Percentiles rank a stretch among this genome's conserved stretches.
Evolutionary conservation across 371 early-diverging fungal genomes (phyloP).

Genomic region (Mucor ambiguus): DNA sequence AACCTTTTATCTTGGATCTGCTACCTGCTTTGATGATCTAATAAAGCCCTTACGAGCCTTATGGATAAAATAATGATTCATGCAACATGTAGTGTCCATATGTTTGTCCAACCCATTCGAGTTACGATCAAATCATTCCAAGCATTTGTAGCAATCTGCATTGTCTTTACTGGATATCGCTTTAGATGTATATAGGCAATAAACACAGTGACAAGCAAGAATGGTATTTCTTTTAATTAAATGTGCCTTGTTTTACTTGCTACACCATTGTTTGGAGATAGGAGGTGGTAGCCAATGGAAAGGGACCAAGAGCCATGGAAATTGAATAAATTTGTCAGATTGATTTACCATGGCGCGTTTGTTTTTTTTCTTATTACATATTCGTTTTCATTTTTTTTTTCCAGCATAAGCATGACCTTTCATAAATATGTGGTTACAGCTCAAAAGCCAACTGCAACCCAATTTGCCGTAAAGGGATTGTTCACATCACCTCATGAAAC

Average conservation of each 20-base stretch:
- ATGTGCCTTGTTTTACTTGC: neutral
- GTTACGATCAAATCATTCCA: neutral
- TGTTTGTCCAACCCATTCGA: neutral
- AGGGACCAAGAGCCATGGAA: neutral
- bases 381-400: neutral
- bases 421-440: conserved; percentile 59
- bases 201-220: neutral
- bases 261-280: neutral
- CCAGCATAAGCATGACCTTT: conserved; percentile 32
- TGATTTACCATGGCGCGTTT: neutral
- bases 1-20: too few relatives aligned
- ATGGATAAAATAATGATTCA: neutral
- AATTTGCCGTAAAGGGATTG: conserved; percentile 61
- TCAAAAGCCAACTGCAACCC: conserved; percentile 54
- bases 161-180: neutral
- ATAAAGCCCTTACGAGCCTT: too few relatives aligned
- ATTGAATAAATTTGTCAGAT: neutral
- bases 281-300: neutral
- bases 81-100: neutral
- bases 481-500: conserved; percentile 68
- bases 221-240: neutral
- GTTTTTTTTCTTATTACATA: neutral
- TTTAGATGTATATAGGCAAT: neutral
- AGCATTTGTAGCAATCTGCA: neutral
- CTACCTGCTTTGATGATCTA: too few relatives aligned